phyloP scores from a whole-genome alignment of 352 stramenopile genomes.

The Achlya hypogyna region DNA sequence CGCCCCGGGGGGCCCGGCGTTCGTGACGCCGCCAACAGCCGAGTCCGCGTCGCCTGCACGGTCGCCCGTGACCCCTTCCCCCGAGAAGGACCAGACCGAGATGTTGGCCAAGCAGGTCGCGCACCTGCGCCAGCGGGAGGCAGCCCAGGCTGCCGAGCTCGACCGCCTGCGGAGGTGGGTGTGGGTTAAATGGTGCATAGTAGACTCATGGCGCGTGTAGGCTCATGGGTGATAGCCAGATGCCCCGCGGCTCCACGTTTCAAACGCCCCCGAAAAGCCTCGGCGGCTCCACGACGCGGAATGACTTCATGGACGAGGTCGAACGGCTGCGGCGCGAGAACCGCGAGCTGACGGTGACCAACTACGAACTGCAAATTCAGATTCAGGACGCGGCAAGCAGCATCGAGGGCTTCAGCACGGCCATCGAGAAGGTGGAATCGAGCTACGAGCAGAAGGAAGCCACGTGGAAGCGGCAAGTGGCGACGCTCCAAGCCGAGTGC shows the following conservation, averaged over 20 bases:
- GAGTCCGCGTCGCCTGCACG: not conserved
- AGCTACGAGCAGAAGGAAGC: constrained; percentile 17
- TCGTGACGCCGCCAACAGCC: not conserved
- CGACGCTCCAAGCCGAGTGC: constrained; percentile 5
- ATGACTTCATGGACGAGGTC: constrained; percentile 11
- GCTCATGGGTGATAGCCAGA: not conserved
- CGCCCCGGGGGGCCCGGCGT: not conserved
- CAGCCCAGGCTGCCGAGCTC: not conserved
- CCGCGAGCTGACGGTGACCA: constrained; percentile 5
- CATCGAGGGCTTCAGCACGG: constrained; percentile 15
- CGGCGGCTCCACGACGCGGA: not conserved
- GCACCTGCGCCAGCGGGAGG: constrained; percentile 3
- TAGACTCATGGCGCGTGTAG: not conserved
- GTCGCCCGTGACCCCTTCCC: not conserved
- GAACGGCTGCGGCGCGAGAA: constrained; percentile 8
- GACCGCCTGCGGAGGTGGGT: constrained; percentile 3
- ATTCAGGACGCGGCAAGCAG: constrained; percentile 16
- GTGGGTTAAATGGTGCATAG: not conserved
- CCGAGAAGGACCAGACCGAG: not conserved
- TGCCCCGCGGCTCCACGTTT: not conserved
- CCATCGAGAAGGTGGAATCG: constrained; percentile 9
- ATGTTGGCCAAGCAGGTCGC: not conserved
- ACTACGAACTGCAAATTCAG: constrained; percentile 9
- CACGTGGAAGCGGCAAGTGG: constrained; percentile 16
- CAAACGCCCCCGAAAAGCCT: constrained; percentile 1